phyloP scores from a whole-genome alignment of 352 stramenopile genomes.

The Phytophthora fragariaefolia region DNA sequence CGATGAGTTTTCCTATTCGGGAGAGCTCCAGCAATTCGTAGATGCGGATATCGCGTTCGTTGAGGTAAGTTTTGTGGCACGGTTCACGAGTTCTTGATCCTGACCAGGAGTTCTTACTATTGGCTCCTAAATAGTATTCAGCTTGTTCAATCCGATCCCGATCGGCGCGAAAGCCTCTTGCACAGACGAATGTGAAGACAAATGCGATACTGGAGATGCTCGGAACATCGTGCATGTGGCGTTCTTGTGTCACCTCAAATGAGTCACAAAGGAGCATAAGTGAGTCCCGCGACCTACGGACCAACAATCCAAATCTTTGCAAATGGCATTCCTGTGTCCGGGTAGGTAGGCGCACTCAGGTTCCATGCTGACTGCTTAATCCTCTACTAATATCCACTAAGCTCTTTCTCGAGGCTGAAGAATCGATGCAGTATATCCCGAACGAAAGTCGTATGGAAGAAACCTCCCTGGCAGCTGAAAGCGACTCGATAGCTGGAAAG shows the following conservation, averaged over 20 bases:
- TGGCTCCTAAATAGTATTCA: conserved; percentile 9
- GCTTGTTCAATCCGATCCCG: conserved; percentile 1
- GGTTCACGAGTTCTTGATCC: background rate
- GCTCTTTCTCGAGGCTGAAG: conserved; percentile 30
- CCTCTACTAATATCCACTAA: conserved; percentile 19
- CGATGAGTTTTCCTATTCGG: background rate
- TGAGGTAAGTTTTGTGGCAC: conserved; percentile 26
- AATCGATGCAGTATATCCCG: conserved; percentile 40
- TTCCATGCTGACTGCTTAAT: background rate
- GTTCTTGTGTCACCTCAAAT: conserved; percentile 36
- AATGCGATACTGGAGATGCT: conserved; percentile 25
- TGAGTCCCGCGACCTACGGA: background rate
- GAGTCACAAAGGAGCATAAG: no score
- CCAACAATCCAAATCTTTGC: conserved; percentile 26
- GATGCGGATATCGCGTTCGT: conserved; percentile 34
- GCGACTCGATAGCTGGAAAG: conserved; percentile 18
- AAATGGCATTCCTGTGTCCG: conserved; percentile 40
- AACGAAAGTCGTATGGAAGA: conserved; percentile 26
- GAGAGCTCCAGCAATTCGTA: conserved; percentile 14
- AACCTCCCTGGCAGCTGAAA: conserved; percentile 9
- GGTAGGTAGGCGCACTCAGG: conserved; percentile 17
- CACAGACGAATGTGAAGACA: background rate
- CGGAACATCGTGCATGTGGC: conserved; percentile 37
- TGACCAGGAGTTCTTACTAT: background rate
- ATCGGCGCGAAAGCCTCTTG: background rate